Evolutionary conservation across 2,329 filamentous ascomycete genomes (phyloP).

Genomic region (Penicillium sp.): DNA sequence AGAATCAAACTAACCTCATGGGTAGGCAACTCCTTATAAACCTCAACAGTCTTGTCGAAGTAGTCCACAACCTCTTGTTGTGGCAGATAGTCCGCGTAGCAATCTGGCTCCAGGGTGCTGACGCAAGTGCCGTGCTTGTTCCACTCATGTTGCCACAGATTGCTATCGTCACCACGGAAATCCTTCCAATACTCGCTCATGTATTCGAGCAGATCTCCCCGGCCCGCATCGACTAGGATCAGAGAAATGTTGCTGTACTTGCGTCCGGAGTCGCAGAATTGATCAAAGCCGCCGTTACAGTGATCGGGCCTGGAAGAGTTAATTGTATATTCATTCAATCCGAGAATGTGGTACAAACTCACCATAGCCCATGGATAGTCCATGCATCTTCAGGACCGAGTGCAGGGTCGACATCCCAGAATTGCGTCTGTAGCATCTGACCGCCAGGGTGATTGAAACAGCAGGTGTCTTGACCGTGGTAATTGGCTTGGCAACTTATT

Average conservation of each 20-base stretch:
- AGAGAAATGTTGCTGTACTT: slow-evolving; percentile 65
- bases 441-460: slow-evolving; percentile 74
- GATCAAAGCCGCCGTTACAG: slow-evolving; percentile 69
- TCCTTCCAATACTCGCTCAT: slow-evolving; percentile 75
- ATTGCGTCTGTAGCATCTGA: slow-evolving; percentile 71
- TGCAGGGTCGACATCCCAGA: slow-evolving; percentile 69
- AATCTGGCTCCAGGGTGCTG: slow-evolving; percentile 64
- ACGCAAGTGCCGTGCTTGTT: slow-evolving; percentile 75
- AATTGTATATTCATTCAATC: not conserved
- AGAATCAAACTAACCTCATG: slow-evolving; percentile 51
- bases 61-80: slow-evolving; percentile 68
- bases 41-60: slow-evolving; percentile 63
- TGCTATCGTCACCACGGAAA: slow-evolving; percentile 61
- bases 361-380: slow-evolving; percentile 72
- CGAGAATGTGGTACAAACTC: slow-evolving; percentile 17
- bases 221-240: slow-evolving; percentile 58
- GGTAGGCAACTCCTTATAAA: slow-evolving; percentile 67
- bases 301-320: slow-evolving; percentile 55
- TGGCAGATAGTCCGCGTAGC: slow-evolving; percentile 62
- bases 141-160: slow-evolving; percentile 74
- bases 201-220: slow-evolving; percentile 59
- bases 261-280: slow-evolving; percentile 63
- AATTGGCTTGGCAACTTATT: slow-evolving; percentile 65
- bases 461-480: slow-evolving; percentile 63
- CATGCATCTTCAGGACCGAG: slow-evolving; percentile 68